Evolutionary conservation across 768 basidiomycete genomes (phyloP), one percentile per base, ranked within the genome.

Genomic region (Boletus sensibilis): DNA sequence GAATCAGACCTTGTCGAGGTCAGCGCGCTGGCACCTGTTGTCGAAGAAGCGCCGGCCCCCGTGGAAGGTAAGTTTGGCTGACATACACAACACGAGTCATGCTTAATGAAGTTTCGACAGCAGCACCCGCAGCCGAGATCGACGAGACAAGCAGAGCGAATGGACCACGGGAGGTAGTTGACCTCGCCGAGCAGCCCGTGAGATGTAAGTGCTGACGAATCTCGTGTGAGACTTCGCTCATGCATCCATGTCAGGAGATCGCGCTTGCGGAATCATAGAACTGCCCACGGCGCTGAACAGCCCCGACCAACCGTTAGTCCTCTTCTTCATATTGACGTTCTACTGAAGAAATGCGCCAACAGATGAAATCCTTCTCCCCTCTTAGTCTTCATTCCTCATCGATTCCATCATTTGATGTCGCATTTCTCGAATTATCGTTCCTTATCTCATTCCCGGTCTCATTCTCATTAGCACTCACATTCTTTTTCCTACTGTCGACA

Each of bases 161-260:
- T n/a, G 56, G 27, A 39, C 23, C 34, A 9, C 46, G 44, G 35
- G 39, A 52, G 20, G 49, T 29, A 2, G 42, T 27, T 16, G 44
- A 44, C 20, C 38, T 16, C 49, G 37, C 29, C 39, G 50, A 53
- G 23, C 31, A 10, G 20, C 7, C 52, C 29, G 39, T 44, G 54
- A n/a, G 39, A 11, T 27, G 64, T 59, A n/a, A 63, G 64, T 59
- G 47, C 5, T 44, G 45, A 52, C 7, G 33, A 53, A 50, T 38
- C 11, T 35, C 35, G 25, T 21, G 29, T 27, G 33, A 34, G 25
- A 29, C 38, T 14, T 50, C 1, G 20, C 50, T 66, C 42, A 64
- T 27, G 41, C 11, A 21, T 45, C 4, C 21, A 13, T 39, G 25
- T 44, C 46, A 57, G 41, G 59, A 58, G 20, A 50, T 12, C 1